Evolutionary conservation across 2,329 filamentous ascomycete species (phyloP).

Genomic region (Penicillium sp.): DNA sequence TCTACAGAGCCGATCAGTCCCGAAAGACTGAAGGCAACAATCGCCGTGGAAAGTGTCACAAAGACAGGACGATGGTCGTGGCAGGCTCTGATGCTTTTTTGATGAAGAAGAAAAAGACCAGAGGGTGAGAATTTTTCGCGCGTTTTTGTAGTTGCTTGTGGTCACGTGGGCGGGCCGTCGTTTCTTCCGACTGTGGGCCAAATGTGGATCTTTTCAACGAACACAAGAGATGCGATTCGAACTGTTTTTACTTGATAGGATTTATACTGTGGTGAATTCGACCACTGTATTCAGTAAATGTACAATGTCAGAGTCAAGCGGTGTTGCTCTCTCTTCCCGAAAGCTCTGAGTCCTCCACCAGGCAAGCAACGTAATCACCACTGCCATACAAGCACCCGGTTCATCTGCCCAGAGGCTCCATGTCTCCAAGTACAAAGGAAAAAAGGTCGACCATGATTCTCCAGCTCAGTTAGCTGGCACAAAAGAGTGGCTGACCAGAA

Average conservation of each 20-base stretch:
- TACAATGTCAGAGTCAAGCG: neutral
- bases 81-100: slow-evolving; percentile 66
- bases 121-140: slow-evolving; percentile 20
- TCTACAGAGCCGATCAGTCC: slow-evolving; percentile 65
- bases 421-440: neutral
- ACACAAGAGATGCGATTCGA: neutral
- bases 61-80: slow-evolving; percentile 65
- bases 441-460: neutral
- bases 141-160: slow-evolving; percentile 29
- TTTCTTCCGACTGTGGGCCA: slow-evolving; percentile 16
- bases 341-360: neutral
- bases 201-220: neutral
- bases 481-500: neutral
- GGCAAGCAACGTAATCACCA: neutral
- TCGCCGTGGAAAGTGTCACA: slow-evolving; percentile 52
- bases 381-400: neutral
- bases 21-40: slow-evolving; percentile 64
- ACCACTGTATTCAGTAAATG: neutral
- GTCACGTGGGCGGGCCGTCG: slow-evolving; percentile 32
- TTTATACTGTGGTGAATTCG: neutral
- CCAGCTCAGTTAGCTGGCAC: neutral
- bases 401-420: neutral
- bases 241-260: neutral
- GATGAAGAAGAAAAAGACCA: slow-evolving; percentile 50
- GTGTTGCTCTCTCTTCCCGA: neutral